phyloP scores from a whole-genome alignment of 2,329 filamentous ascomycete genomes.

The Colletotrichum graminicola region DNA sequence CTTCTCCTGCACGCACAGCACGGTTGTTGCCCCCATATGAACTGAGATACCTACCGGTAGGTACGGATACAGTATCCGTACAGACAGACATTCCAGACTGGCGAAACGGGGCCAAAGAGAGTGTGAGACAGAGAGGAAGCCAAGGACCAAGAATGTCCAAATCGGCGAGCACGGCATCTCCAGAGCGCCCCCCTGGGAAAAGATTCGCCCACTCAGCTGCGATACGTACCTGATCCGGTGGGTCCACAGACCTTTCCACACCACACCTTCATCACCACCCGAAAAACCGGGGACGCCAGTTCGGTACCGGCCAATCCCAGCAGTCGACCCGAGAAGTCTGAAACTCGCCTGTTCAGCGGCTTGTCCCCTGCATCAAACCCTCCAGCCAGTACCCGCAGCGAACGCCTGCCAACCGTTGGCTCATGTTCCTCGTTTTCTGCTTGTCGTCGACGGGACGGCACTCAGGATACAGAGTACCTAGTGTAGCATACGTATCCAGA shows the following conservation, averaged over 20 bases:
- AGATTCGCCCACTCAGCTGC: conserved; percentile 29
- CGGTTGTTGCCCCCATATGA: conserved; percentile 1
- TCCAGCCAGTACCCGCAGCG: conserved; percentile 24
- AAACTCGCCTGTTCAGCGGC: conserved; percentile 40
- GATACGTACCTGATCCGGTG: conserved; percentile 17
- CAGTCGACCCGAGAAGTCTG: conserved; percentile 33
- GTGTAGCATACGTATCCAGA: too few relatives aligned
- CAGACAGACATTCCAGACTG: not conserved
- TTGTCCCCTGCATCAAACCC: conserved; percentile 42
- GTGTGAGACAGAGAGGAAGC: conserved; percentile 1
- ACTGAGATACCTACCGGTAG: conserved; percentile 3
- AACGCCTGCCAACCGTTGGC: conserved; percentile 34
- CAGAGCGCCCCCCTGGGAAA: conserved; percentile 20
- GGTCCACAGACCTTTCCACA: conserved; percentile 28
- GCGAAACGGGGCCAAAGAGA: not conserved
- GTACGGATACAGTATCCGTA: too few relatives aligned
- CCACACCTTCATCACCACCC: conserved; percentile 9
- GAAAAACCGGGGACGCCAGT: conserved; percentile 31
- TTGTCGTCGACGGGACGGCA: not conserved
- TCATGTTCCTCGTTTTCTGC: conserved; percentile 3
- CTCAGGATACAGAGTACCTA: not conserved
- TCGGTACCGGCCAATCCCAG: conserved; percentile 36
- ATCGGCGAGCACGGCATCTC: conserved; percentile 35
- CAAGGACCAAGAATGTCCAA: not conserved
- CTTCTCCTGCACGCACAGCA: conserved; percentile 23